Evolutionary conservation across 805 yeast genomes (phyloP).

Genomic region (Starmerella bombi): DNA sequence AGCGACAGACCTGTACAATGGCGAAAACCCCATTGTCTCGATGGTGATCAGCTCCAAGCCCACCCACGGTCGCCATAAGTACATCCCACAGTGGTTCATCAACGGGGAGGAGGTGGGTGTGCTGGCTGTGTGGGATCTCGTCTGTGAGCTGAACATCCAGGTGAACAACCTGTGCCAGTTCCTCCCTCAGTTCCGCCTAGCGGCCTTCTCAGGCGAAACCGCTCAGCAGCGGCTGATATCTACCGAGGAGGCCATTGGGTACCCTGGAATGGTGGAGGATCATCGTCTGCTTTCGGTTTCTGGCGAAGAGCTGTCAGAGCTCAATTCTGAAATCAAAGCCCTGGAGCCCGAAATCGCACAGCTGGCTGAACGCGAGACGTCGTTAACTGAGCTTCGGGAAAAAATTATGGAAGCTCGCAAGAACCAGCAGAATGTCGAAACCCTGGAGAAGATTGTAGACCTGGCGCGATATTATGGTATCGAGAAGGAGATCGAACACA

Average conservation of each 20-base stretch:
- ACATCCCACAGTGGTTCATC: conserved; percentile 11
- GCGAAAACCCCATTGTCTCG: conserved; percentile 1
- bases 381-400: conserved; percentile 22
- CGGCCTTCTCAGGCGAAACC: conserved; percentile 72
- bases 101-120: conserved; percentile 11
- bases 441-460: conserved; percentile 1
- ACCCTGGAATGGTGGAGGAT: conserved; percentile 33
- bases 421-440: background rate
- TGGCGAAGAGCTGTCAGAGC: conserved; percentile 2
- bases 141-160: conserved; percentile 66
- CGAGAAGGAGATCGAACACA: background rate
- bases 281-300: conserved; percentile 40
- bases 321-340: background rate
- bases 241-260: conserved; percentile 68
- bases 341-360: background rate
- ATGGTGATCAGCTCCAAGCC: conserved; percentile 1
- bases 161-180: conserved; percentile 87
- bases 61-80: background rate
- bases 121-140: conserved; percentile 45
- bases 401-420: conserved; percentile 6
- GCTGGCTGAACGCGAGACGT: conserved; percentile 20
- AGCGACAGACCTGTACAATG: background rate
- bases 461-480: background rate
- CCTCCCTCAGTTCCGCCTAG: conserved; percentile 88
- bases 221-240: conserved; percentile 63